These are phyloP conservation scores for Alternaria brassicae DNA, from an alignment of 2,329 filamentous ascomycete genomes.

Conservation along the genomic window DNA sequence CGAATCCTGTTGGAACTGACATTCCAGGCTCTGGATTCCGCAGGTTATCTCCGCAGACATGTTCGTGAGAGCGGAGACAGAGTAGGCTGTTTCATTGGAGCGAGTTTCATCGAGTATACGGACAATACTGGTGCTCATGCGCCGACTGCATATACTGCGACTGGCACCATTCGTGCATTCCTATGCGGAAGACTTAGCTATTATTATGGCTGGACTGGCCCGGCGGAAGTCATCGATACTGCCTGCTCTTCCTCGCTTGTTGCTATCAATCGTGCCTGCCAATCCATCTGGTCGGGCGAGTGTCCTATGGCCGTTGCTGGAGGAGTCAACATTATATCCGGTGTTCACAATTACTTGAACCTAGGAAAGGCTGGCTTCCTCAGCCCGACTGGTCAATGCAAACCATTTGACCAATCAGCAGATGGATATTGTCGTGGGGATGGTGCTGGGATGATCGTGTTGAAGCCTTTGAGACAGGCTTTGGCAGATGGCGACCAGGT, in stretches of 20 bases:
- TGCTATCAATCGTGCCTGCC: constrained; percentile 41
- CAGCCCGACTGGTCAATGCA: constrained; percentile 57
- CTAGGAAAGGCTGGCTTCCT: constrained; percentile 53
- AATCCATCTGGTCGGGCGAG: constrained; percentile 37
- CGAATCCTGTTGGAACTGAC: constrained; percentile 33
- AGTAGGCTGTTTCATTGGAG: constrained; percentile 47
- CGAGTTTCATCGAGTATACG: constrained; percentile 42
- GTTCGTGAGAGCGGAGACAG: constrained; percentile 14
- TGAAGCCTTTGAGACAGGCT: constrained; percentile 62
- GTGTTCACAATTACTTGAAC: constrained; percentile 40
- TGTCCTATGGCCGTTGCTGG: constrained; percentile 46
- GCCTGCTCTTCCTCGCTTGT: constrained; percentile 46
- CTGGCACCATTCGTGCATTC: constrained; percentile 34
- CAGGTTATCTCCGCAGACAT: constrained; percentile 27
- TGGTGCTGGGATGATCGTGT: constrained; percentile 56
- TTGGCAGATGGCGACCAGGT: constrained; percentile 59
- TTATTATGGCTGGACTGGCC: constrained; percentile 38
- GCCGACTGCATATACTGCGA: constrained; percentile 25
- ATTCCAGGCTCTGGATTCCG: constrained; percentile 50
- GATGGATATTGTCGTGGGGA: constrained; percentile 65
- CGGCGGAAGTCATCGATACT: constrained; percentile 42
- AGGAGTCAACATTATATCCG: constrained; percentile 46
- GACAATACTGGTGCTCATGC: constrained; percentile 23
- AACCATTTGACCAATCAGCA: constrained; percentile 48
- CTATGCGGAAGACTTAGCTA: constrained; percentile 32